Percentiles rank a stretch among this genome's conserved stretches.
phyloP scores from a whole-genome alignment of 129 eudicot species.

The Pseudognaphalium luteoalbum region DNA sequence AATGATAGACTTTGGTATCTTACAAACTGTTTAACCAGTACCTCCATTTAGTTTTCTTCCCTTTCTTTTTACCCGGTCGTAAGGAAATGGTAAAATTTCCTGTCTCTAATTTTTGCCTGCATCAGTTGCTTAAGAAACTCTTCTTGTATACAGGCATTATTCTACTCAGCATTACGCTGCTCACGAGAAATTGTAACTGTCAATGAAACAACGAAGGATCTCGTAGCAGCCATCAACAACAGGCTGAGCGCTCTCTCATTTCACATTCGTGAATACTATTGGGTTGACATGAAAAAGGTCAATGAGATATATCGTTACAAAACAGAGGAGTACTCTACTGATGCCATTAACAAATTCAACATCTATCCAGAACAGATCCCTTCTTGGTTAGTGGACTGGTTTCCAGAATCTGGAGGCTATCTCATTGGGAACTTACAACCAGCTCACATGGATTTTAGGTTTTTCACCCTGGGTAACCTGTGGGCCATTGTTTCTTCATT shows the following conservation, averaged over 20 bases:
- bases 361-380: slow-evolving; percentile 93
- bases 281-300: slow-evolving; percentile 82
- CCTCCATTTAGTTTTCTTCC: too few species aligned
- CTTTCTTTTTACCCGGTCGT: background rate
- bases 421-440: slow-evolving; percentile 86
- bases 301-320: slow-evolving; percentile 87
- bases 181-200: slow-evolving; percentile 75
- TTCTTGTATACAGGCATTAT: slow-evolving; percentile 54
- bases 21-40: too few species aligned
- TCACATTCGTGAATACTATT: slow-evolving; percentile 87
- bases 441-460: slow-evolving; percentile 93
- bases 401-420: slow-evolving; percentile 83
- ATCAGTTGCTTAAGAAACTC: slow-evolving; percentile 3
- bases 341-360: slow-evolving; percentile 84
- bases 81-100: background rate
- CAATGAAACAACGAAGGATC: slow-evolving; percentile 61
- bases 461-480: slow-evolving; percentile 82
- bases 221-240: slow-evolving; percentile 72
- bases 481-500: slow-evolving; percentile 83
- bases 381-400: slow-evolving; percentile 88
- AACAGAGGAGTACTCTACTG: slow-evolving; percentile 88
- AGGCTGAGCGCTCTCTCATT: slow-evolving; percentile 79
- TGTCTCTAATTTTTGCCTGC: background rate
- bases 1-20: too few species aligned
- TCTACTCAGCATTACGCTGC: slow-evolving; percentile 87